phyloP scores from a whole-genome alignment of 2,329 filamentous ascomycete genomes.

The Fusarium goolgardi region DNA sequence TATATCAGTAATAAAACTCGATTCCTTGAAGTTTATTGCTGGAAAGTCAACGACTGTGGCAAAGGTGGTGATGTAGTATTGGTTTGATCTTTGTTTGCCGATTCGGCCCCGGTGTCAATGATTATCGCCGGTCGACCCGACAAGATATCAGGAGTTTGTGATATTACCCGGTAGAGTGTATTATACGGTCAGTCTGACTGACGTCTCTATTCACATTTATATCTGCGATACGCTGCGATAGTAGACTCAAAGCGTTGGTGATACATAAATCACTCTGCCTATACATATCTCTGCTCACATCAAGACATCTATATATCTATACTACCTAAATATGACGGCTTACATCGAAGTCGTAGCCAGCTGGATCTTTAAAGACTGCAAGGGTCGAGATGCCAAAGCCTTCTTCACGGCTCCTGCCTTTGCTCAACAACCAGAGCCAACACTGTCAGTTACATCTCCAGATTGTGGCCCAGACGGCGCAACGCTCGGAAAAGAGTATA shows the following conservation, averaged over 20 bases:
- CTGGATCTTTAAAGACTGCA: conserved; percentile 56
- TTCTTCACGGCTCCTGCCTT: conserved; percentile 55
- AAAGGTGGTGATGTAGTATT: not conserved
- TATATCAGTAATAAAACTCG: not conserved
- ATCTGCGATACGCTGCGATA: not conserved
- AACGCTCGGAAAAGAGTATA: conserved; percentile 53
- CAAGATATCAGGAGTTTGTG: not conserved
- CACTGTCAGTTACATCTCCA: conserved; percentile 54
- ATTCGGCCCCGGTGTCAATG: conserved; percentile 37
- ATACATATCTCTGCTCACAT: too few relatives aligned
- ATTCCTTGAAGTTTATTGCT: not conserved
- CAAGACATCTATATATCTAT: not conserved
- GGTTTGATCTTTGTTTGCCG: conserved; percentile 25
- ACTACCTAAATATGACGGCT: conserved; percentile 32
- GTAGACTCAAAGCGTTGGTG: not conserved
- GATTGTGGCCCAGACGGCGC: conserved; percentile 55
- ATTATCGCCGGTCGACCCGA: conserved; percentile 40
- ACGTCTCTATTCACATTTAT: not conserved
- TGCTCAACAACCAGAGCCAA: conserved; percentile 49
- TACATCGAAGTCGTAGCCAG: conserved; percentile 53
- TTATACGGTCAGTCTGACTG: not conserved
- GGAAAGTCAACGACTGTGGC: not conserved
- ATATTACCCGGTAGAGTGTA: not conserved
- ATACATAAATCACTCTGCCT: not conserved
- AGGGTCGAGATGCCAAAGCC: conserved; percentile 53